phyloP scores from a whole-genome alignment of 768 basidiomycete genomes.

The Antrodiella citrinella region DNA sequence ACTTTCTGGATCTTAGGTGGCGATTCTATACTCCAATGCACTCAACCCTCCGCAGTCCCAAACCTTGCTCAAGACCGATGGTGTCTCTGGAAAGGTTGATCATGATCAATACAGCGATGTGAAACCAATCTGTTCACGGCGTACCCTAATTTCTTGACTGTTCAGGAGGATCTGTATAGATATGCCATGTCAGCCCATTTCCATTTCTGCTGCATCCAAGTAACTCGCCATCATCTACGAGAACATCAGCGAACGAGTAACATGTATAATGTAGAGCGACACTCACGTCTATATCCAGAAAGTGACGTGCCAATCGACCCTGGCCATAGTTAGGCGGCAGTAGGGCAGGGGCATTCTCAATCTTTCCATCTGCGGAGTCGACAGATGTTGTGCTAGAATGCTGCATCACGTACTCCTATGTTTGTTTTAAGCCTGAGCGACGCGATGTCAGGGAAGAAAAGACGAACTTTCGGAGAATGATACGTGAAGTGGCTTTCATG shows the following conservation, averaged over 20 bases:
- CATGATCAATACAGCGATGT: neutral
- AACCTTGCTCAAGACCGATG: neutral
- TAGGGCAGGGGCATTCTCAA: constrained; percentile 4
- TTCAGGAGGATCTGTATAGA: constrained; percentile 1
- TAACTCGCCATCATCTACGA: neutral
- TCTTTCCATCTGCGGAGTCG: neutral
- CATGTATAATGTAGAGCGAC: neutral
- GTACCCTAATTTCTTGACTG: constrained; percentile 1
- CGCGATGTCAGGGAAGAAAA: neutral
- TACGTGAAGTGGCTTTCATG: constrained; percentile 21
- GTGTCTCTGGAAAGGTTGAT: neutral
- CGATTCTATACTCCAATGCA: neutral
- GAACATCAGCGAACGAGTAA: neutral
- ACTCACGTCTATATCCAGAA: constrained; percentile 6
- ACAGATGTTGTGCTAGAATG: neutral
- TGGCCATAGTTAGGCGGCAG: constrained; percentile 12
- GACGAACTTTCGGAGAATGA: constrained; percentile 23
- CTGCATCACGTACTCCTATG: constrained; percentile 7
- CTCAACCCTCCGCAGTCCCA: neutral
- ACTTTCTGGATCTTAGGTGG: neutral
- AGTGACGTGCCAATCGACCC: neutral
- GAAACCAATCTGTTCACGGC: neutral
- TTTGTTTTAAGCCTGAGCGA: too few species aligned
- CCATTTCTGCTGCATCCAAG: too few species aligned
- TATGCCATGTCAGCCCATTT: neutral